Base-by-base conservation (phyloP, 495 filamentous ascomycete genomes). In the Terfezia boudieri region DNA sequence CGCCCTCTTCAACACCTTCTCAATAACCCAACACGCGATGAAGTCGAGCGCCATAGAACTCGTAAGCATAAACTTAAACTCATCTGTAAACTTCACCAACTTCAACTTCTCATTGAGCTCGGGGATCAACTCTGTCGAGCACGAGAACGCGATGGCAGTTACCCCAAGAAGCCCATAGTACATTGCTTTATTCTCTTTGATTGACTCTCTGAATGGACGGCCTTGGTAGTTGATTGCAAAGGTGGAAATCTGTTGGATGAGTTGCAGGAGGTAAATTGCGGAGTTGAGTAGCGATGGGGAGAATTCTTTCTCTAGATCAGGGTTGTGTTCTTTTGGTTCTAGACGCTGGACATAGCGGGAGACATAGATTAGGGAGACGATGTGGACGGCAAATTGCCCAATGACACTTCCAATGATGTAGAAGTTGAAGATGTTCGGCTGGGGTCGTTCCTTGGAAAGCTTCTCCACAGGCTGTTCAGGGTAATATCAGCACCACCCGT, bases 201-300 rank as follows among this genome's bases (percentile, higher is more conserved):
- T 86, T 9, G 82, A 82, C 69, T 99, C 90, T 55, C 90, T 83
- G 80, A 99, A 99, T 4, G 90, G 90, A 22, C 90, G 83, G 54
- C 90, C 90, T 67, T 99, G 90, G 71, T 99, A 99, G 73, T 99
- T 99, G 75, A 96, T 90, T 38, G 90, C 88, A 64, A 99, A 99
- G 9, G 90, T 99, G 10, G 90, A 96, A 64, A 99, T 94, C 65
- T 99, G 92, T 68, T 99, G 90, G 69, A 99, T 96, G 49, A 99
- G 77, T 63, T 96, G 92, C 3, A 99, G 78, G 48, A 99, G 84
- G 70, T 99, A 99, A 61, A 99, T 84, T 53, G 92, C 90, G 56
- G 80, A 85, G 73, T 99, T 99, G 64, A 99, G 79, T 10, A 99
- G 77, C 6, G 87, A 94, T 7, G 92, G 92, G 55, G 80, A 69